Conservation (phyloP, 495 filamentous ascomycete species). For the Hypoxylon lienhwacheense region DNA sequence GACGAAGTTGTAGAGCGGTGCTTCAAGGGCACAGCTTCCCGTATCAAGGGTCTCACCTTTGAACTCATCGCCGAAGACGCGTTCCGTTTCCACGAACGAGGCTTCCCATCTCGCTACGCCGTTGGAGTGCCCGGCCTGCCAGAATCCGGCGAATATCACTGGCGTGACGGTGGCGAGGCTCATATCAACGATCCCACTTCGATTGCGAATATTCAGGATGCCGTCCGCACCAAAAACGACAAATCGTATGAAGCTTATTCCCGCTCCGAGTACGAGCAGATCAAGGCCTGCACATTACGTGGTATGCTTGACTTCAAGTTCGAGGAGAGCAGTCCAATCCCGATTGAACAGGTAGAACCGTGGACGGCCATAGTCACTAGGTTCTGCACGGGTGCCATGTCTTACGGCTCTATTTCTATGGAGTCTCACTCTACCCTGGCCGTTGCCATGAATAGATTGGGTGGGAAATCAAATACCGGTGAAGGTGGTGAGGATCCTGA, state of each 20-base stretch:
- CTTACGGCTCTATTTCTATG: constrained; percentile 99
- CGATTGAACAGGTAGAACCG: constrained; percentile 97
- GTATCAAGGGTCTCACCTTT: constrained; percentile 94
- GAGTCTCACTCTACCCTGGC: constrained; percentile 97
- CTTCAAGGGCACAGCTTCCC: constrained; percentile 93
- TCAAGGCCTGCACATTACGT: constrained; percentile 96
- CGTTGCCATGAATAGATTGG: constrained; percentile 96
- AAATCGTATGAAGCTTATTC: constrained; percentile 99
- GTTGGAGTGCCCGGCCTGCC: constrained; percentile 79
- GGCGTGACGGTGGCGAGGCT: constrained; percentile 97
- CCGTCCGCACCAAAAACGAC: constrained; percentile 97
- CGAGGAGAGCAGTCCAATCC: constrained; percentile 80
- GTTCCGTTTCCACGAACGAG: constrained; percentile 94
- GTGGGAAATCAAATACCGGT: constrained; percentile 98
- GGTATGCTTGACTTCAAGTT: constrained; percentile 98
- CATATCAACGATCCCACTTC: constrained; percentile 95
- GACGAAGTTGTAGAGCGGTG: constrained; percentile 94
- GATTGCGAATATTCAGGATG: constrained; percentile 98
- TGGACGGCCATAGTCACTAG: constrained; percentile 99
- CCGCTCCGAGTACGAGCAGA: constrained; percentile 90
- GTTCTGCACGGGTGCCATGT: constrained; percentile 99
- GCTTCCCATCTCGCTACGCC: constrained; percentile 83
- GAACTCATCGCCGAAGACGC: constrained; percentile 95
- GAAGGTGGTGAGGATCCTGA: constrained; percentile 98
- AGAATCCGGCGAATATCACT: constrained; percentile 98